Conservation (phyloP, 2,329 filamentous ascomycete species). For the Fusarium sp. region DNA sequence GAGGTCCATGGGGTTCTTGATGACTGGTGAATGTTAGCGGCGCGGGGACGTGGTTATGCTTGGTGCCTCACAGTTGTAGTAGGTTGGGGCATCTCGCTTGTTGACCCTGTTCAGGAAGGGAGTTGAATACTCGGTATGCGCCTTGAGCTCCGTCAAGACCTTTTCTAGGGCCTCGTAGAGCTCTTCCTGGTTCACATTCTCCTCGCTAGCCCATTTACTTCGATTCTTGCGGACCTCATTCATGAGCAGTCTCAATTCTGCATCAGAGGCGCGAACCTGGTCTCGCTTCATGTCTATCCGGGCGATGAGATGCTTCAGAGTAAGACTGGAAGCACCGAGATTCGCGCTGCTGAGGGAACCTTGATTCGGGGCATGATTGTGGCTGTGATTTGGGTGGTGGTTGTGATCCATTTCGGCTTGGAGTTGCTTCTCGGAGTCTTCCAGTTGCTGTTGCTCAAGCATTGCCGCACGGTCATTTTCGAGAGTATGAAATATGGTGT, state of each 20-base stretch:
- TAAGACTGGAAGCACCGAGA: slow-evolving; percentile 92
- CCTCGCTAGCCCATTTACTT: slow-evolving; percentile 98
- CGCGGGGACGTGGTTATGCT: neutral
- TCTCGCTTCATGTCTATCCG: slow-evolving; percentile 93
- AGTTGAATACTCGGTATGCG: slow-evolving; percentile 96
- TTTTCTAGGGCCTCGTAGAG: slow-evolving; percentile 97
- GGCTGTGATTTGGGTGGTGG: slow-evolving; percentile 58
- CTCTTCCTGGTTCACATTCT: slow-evolving; percentile 96
- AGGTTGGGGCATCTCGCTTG: slow-evolving; percentile 96
- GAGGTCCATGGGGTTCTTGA: slow-evolving; percentile 97
- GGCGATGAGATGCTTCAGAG: slow-evolving; percentile 94
- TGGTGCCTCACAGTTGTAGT: slow-evolving; percentile 77
- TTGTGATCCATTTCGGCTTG: slow-evolving; percentile 90
- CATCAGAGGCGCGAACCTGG: slow-evolving; percentile 88
- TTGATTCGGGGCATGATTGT: slow-evolving; percentile 69
- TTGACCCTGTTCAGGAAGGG: slow-evolving; percentile 94
- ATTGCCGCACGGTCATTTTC: slow-evolving; percentile 96
- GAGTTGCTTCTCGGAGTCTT: slow-evolving; percentile 94
- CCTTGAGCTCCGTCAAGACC: slow-evolving; percentile 95
- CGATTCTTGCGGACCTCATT: slow-evolving; percentile 97
- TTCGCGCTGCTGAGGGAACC: slow-evolving; percentile 93
- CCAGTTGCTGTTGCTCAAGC: slow-evolving; percentile 95
- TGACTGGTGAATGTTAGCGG: slow-evolving; percentile 63
- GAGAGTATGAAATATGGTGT: slow-evolving; percentile 92
- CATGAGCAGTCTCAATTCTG: slow-evolving; percentile 89